A percentile compares a stretch with the other conserved stretches of the same genome.
Evolutionary conservation across 805 yeast species (phyloP).

Genomic region (Myxozyma vanderwaltii): DNA sequence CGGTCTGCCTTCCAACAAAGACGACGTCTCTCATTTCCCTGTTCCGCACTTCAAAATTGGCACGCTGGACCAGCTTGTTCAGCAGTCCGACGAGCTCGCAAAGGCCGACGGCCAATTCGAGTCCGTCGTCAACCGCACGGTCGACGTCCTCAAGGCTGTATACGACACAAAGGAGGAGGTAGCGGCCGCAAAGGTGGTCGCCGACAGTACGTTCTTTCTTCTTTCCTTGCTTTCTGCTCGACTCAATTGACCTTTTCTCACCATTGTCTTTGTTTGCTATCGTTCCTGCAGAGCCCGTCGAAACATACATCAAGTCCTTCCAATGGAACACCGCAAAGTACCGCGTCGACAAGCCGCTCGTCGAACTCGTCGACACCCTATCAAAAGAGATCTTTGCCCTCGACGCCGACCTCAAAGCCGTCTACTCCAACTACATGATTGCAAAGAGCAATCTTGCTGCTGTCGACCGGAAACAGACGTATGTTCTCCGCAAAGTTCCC

Average conservation of each 20-base stretch:
- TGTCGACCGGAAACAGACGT: slow-evolving; percentile 84
- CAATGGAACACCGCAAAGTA: slow-evolving; percentile 88
- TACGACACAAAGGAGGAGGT: slow-evolving; percentile 48
- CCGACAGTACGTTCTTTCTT: slow-evolving; percentile 44
- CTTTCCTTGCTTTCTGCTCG: background rate
- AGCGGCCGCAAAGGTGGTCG: slow-evolving; percentile 53
- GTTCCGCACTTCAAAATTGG: slow-evolving; percentile 92
- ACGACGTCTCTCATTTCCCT: slow-evolving; percentile 57
- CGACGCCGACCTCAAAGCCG: slow-evolving; percentile 80
- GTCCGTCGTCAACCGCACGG: slow-evolving; percentile 66
- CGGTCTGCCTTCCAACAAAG: slow-evolving; percentile 47
- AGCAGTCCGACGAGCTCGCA: slow-evolving; percentile 84
- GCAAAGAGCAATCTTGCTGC: slow-evolving; percentile 84
- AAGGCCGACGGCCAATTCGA: slow-evolving; percentile 81
- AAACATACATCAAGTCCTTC: slow-evolving; percentile 71
- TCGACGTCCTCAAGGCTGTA: slow-evolving; percentile 66
- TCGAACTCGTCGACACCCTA: slow-evolving; percentile 68
- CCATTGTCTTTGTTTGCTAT: background rate
- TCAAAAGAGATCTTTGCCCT: slow-evolving; percentile 77
- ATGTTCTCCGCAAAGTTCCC: background rate
- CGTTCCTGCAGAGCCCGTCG: slow-evolving; percentile 50
- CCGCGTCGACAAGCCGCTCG: slow-evolving; percentile 79
- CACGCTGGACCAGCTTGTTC: slow-evolving; percentile 86
- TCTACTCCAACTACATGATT: slow-evolving; percentile 71
- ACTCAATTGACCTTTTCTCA: slow-evolving; percentile 1